Evolutionary conservation across 2,329 filamentous ascomycete species (phyloP).

Genomic region (Karstenula rhodostoma): DNA sequence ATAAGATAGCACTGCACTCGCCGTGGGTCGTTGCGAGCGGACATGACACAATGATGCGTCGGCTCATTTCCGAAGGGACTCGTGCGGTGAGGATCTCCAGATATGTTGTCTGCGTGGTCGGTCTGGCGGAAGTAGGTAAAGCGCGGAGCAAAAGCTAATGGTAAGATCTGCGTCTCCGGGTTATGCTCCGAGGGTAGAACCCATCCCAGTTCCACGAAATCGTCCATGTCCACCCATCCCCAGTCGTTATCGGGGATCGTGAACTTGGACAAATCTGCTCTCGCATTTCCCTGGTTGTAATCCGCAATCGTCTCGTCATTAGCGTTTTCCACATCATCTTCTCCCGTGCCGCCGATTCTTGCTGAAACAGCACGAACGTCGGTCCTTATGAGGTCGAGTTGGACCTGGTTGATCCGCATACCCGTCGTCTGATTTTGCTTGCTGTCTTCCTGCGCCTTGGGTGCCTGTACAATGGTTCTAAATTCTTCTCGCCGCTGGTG

Average conservation of each 20-base stretch:
- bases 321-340: conserved; percentile 74
- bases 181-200: conserved; percentile 89
- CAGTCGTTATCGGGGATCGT: conserved; percentile 95
- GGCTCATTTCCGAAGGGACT: conserved; percentile 93
- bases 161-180: conserved; percentile 92
- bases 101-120: conserved; percentile 82
- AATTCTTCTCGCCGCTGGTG: conserved; percentile 95
- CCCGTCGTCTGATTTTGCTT: conserved; percentile 83
- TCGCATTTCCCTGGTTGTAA: conserved; percentile 60
- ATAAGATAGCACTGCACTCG: conserved; percentile 88
- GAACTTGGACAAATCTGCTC: conserved; percentile 79
- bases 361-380: conserved; percentile 95
- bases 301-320: conserved; percentile 69
- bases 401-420: conserved; percentile 95
- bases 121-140: conserved; percentile 98
- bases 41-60: conserved; percentile 96
- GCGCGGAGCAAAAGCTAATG: conserved; percentile 89
- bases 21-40: conserved; percentile 74
- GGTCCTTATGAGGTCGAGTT: conserved; percentile 88
- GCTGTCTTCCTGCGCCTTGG: conserved; percentile 61
- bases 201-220: conserved; percentile 98
- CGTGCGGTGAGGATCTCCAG: conserved; percentile 80
- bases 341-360: conserved; percentile 80
- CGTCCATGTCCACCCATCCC: conserved; percentile 99
- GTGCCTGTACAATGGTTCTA: conserved; percentile 78